Conservation (phyloP, 2,329 filamentous ascomycete species). For the Sporothrix phasma region DNA sequence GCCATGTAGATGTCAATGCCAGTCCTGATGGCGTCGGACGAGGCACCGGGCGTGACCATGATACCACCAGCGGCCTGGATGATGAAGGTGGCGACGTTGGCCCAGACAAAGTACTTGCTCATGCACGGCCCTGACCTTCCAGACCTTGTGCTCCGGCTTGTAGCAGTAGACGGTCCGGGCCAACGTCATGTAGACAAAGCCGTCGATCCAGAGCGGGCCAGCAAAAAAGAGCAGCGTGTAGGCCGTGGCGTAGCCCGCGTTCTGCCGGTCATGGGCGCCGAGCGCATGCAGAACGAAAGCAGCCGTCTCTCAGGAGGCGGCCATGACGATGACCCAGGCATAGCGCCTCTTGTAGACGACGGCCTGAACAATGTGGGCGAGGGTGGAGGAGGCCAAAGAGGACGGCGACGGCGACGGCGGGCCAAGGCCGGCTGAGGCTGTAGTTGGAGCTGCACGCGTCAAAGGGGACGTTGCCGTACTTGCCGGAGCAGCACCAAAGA, state of each 20-base stretch:
- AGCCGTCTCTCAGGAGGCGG: constrained; percentile 29
- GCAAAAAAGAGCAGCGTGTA: constrained; percentile 32
- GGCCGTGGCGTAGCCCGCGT: constrained; percentile 24
- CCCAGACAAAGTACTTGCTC: constrained; percentile 37
- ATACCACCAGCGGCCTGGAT: constrained; percentile 33
- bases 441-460: constrained; percentile 25
- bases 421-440: constrained; percentile 23
- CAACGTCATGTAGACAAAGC: constrained; percentile 36
- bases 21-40: constrained; percentile 22
- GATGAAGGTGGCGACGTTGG: constrained; percentile 39
- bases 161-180: constrained; percentile 31
- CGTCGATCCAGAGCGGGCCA: constrained; percentile 36
- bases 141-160: constrained; percentile 27
- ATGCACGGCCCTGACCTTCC: constrained; percentile 28
- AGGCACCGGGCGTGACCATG: constrained; percentile 24
- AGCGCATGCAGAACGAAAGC: constrained; percentile 31
- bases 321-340: constrained; percentile 33
- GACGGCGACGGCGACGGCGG: constrained; percentile 21
- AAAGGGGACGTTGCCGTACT: constrained; percentile 22
- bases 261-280: constrained; percentile 31
- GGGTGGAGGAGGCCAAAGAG: constrained; percentile 22
- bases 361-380: constrained; percentile 20
- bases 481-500: too few species aligned
- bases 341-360: constrained; percentile 20
- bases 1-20: constrained; percentile 33